Conservation (phyloP, 2,329 filamentous ascomycete species). For the Nothopassalora personata region DNA sequence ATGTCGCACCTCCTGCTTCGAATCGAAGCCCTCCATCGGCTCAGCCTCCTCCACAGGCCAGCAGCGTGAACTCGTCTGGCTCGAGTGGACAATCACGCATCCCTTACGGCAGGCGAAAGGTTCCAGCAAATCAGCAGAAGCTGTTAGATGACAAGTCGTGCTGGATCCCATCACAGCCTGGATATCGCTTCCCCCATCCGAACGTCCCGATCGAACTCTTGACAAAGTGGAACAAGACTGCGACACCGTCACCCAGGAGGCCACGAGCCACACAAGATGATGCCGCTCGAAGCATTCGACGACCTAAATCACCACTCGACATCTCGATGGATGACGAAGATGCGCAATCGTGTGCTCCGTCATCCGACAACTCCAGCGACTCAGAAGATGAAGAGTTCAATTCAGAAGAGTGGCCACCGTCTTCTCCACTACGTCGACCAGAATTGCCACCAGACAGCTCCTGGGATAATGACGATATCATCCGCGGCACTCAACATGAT, state of each 20-base stretch:
- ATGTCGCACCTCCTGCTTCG: background rate
- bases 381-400: background rate
- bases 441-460: conserved; percentile 3
- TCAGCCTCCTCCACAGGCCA: background rate
- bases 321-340: background rate
- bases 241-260: background rate
- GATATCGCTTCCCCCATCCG: conserved; percentile 32
- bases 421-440: background rate
- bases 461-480: background rate
- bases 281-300: background rate
- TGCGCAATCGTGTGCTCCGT: background rate
- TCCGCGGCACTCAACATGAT: background rate
- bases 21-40: conserved; percentile 2
- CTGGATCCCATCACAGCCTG: conserved; percentile 35
- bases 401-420: background rate
- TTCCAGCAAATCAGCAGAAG: conserved; percentile 44
- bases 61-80: background rate
- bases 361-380: background rate
- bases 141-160: conserved; percentile 45
- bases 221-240: conserved; percentile 21
- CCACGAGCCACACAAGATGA: background rate
- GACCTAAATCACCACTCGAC: background rate
- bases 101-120: conserved; percentile 25
- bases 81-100: conserved; percentile 3
- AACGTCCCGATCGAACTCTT: conserved; percentile 38